Evolutionary conservation across 1,139 yeast genomes (phyloP).

Genomic region (Kurtzmaniella natalensis): DNA sequence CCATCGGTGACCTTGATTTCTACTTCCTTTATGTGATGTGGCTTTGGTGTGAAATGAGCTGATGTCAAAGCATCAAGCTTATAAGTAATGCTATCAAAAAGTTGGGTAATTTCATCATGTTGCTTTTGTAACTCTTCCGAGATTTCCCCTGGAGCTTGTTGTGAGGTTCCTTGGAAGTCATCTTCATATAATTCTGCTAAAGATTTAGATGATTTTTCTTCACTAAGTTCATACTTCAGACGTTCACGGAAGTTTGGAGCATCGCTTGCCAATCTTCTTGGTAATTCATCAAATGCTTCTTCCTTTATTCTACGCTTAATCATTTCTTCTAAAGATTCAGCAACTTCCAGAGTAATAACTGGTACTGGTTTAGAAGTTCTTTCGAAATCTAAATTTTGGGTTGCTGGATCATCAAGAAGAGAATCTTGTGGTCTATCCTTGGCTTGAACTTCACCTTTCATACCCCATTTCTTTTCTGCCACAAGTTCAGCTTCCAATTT

Average conservation of each 20-base stretch:
- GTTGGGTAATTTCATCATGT: slow-evolving; percentile 71
- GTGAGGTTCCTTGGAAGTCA: slow-evolving; percentile 54
- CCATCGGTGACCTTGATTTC: slow-evolving; percentile 64
- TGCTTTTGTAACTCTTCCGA: slow-evolving; percentile 64
- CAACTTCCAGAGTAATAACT: slow-evolving; percentile 81
- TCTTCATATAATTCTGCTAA: slow-evolving; percentile 92
- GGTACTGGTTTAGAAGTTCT: slow-evolving; percentile 64
- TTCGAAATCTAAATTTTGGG: slow-evolving; percentile 37
- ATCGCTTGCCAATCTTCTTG: slow-evolving; percentile 66
- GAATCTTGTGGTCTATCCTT: slow-evolving; percentile 83
- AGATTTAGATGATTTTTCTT: slow-evolving; percentile 80
- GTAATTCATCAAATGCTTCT: slow-evolving; percentile 80
- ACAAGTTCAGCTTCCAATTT: slow-evolving; percentile 81
- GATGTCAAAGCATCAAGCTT: slow-evolving; percentile 86
- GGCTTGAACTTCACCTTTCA: slow-evolving; percentile 87
- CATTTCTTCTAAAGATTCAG: slow-evolving; percentile 83
- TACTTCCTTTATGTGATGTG: slow-evolving; percentile 65
- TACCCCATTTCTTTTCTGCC: slow-evolving; percentile 89
- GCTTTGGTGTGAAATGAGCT: slow-evolving; percentile 91
- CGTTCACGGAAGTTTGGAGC: slow-evolving; percentile 50
- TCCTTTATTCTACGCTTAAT: slow-evolving; percentile 75
- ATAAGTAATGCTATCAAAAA: slow-evolving; percentile 61
- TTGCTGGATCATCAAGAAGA: slow-evolving; percentile 43
- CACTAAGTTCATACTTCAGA: slow-evolving; percentile 64
- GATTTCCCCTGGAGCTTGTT: slow-evolving; percentile 33